Conservation (phyloP, 352 stramenopile species). For the Phytophthora idaei region DNA sequence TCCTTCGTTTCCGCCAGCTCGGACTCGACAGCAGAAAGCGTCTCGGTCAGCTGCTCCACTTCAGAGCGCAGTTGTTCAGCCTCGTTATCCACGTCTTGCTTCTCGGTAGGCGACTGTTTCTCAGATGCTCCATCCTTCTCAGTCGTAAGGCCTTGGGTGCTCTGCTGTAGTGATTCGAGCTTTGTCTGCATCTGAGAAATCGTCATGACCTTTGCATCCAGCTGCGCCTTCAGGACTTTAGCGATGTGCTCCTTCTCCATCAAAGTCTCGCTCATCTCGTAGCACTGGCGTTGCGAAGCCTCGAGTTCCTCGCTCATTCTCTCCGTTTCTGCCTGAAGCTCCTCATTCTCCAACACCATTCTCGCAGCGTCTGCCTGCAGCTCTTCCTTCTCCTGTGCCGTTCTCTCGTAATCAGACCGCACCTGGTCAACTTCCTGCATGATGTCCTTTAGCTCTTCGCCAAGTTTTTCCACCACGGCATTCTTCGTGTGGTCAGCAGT, state of each 20-base stretch:
- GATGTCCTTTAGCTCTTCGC: constrained; percentile 41
- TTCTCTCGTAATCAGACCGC: constrained; percentile 35
- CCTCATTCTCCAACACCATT: constrained; percentile 22
- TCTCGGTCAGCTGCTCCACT: constrained; percentile 18
- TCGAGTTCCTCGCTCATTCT: constrained; percentile 43
- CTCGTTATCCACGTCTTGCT: constrained; percentile 4
- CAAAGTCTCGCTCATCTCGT: constrained; percentile 44
- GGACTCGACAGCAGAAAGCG: constrained; percentile 14
- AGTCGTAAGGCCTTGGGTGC: constrained; percentile 30
- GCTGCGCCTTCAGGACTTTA: constrained; percentile 50
- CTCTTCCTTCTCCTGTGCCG: constrained; percentile 42
- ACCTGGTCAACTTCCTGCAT: constrained; percentile 46
- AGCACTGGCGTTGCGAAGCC: constrained; percentile 29
- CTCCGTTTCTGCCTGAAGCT: constrained; percentile 40
- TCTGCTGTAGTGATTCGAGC: constrained; percentile 37
- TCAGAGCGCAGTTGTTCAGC: constrained; percentile 9
- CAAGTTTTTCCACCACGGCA: constrained; percentile 30
- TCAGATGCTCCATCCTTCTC: constrained; percentile 28
- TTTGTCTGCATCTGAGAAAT: constrained; percentile 48
- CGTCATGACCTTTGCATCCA: constrained; percentile 53
- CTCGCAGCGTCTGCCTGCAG: constrained; percentile 38
- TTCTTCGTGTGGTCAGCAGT: constrained; percentile 12
- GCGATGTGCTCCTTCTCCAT: constrained; percentile 45
- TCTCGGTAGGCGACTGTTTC: constrained; percentile 4
- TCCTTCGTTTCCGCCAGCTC: constrained; percentile 24